Evolutionary conservation across 371 early-diverging fungal species (phyloP), one percentile per base, ranked within the genome.

Genomic region (Capillidium rhysosporum): DNA sequence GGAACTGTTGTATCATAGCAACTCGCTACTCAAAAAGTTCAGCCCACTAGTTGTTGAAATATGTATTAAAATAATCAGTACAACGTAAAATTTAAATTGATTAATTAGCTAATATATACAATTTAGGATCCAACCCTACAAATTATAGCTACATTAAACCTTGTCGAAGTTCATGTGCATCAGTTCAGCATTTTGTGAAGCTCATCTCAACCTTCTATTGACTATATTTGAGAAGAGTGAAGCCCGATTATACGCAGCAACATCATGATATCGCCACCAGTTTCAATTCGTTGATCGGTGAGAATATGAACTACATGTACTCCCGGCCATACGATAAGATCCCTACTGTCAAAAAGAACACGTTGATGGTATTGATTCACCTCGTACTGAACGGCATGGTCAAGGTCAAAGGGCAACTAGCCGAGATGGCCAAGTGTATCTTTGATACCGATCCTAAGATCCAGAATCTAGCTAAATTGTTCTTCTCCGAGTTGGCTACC

Each of bases 351-450:
- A 86, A 89, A 63, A 92, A 89, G 67, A 95, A 91, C 60, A 80
- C 93, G 16, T 78, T 97, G 28, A 95, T 97, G 95, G 98, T 97
- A 4, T 64, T 97, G 49, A 92, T 94, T 0, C 94, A 92, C 60
- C 65, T 97, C 65, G 89, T 95, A 39, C 68, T 97, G 49, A 96
- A 96, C 63, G 96, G 97, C 31, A 92, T 95, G 92, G 83, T 97
- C 64, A 97, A 97, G 60, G 92, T 92, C 49, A 97, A 95, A 65
- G 95, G 96, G 4, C 93, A 95, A 58, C 73, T 96, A 40, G 84
- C 88, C 57, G 92, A 94, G 59, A 90, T 96, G 86, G 94, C 95
- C 1, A 89, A 89, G 61, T 93, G 94, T 56, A 69, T 96, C 7
- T 88, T 87, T 52, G 92, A 92, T 62, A 66, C 69, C 8, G 93